Base-by-base conservation (phyloP, 106 monocot species). In the Xerophyta viscosa region DNA sequence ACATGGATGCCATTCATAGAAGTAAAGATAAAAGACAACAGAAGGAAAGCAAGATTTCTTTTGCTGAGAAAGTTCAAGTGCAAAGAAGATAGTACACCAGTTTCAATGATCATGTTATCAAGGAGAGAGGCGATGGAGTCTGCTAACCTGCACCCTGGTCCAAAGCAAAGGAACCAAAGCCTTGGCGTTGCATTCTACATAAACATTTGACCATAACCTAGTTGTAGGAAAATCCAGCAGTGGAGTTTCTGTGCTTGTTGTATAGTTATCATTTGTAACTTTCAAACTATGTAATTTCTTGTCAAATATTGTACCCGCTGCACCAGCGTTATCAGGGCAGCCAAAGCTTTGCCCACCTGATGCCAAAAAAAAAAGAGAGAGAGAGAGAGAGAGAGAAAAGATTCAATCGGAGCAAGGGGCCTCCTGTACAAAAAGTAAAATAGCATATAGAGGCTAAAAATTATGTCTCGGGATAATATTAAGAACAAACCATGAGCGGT, bases 121-220 rank as follows among this genome's bases (percentile, higher is more conserved):
- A 33, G 11, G 5, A 11, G 33, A 33, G n/a, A n/a, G n/a, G n/a
- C n/a, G n/a, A 29, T 24, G 12, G 18, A 6, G 20, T 17, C 4
- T 24, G 21, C 50, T 23, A 48, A 93, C 92, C 86, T 93, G 92
- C 28, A 93, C 87, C 74, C 92, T 80, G 8, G 83, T 71, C 92
- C 92, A 93, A 10, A 87, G 87, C 63, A 93, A 77, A 31, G 92
- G 92, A 68, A 93, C 87, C 69, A 93, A 65, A 25, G 72, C 92
- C 69, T 80, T 79, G 58, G 92, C 92, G 71, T 74, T 68, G 52
- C 63, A 53, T 39, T 93, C 92, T 46, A 93, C 87, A 69, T 57
- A 77, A 55, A 93, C 87, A 72, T 93, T 87, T 28, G 92, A 87
- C 87, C 87, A 93, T 31, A 93, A 79, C 23, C 46, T 57, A 42